phyloP scores from a whole-genome alignment of 2,329 filamentous ascomycete genomes.

The Orbilia quercus region DNA sequence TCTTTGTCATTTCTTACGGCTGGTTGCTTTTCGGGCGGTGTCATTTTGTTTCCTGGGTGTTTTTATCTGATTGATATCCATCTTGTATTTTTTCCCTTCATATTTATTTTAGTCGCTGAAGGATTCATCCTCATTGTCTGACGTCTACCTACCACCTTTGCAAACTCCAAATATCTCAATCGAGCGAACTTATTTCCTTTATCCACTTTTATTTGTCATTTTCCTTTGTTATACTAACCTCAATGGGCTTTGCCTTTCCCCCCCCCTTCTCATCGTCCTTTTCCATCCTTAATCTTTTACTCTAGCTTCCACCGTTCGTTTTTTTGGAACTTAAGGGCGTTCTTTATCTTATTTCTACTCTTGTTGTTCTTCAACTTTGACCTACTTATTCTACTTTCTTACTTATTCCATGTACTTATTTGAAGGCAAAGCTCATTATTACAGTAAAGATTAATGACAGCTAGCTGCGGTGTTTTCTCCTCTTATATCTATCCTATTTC shows the following conservation, averaged over 20 bases:
- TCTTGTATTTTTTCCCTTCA: constrained; percentile 18
- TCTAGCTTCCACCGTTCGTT: background rate
- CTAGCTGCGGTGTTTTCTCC: constrained; percentile 23
- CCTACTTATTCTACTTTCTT: constrained; percentile 26
- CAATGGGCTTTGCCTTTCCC: background rate
- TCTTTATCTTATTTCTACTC: constrained; percentile 2
- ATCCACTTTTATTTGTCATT: constrained; percentile 7
- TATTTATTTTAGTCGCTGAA: background rate
- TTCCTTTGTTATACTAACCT: constrained; percentile 25
- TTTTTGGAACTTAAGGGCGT: constrained; percentile 22
- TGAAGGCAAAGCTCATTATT: constrained; percentile 27
- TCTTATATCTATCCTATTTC: no score
- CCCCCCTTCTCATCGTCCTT: background rate
- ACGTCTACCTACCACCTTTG: background rate
- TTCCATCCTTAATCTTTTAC: constrained; percentile 17
- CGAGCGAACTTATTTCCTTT: constrained; percentile 17
- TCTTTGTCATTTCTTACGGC: constrained; percentile 28
- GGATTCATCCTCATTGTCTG: background rate
- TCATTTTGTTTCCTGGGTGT: constrained; percentile 43
- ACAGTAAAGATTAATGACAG: constrained; percentile 37
- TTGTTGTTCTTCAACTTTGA: no score
- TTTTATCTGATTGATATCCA: constrained; percentile 24
- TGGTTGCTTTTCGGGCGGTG: constrained; percentile 41
- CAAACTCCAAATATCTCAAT: constrained; percentile 15
- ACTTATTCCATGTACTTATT: background rate